A percentile compares a stretch with the other conserved stretches of the same genome.
Conservation (phyloP, 805 yeast genomes). For the Candida maris region DNA sequence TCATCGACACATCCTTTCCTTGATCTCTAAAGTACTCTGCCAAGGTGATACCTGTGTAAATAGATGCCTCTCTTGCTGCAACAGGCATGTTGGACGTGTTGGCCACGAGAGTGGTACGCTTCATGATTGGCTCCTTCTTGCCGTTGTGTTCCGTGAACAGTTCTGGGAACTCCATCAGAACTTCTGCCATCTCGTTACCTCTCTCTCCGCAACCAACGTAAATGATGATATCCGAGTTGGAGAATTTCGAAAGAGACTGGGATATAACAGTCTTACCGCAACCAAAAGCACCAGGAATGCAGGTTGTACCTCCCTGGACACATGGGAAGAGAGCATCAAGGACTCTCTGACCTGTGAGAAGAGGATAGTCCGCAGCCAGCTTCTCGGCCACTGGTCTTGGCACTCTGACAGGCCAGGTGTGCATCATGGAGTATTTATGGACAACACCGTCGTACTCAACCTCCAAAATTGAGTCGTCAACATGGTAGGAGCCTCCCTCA, state of each 20-base stretch:
- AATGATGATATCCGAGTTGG: constrained; percentile 94
- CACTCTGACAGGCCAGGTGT: constrained; percentile 99
- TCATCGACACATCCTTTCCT: constrained; percentile 98
- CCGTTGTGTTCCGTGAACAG: constrained; percentile 87
- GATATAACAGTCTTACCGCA: constrained; percentile 98
- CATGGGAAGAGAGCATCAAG: constrained; percentile 96
- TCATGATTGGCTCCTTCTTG: constrained; percentile 97
- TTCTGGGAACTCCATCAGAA: constrained; percentile 99
- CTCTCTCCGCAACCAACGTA: constrained; percentile 67
- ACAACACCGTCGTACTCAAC: constrained; percentile 91
- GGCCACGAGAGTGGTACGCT: constrained; percentile 98
- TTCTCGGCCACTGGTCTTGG: constrained; percentile 98
- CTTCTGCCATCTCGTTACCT: constrained; percentile 99
- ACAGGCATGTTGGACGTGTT: constrained; percentile 99
- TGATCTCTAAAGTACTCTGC: constrained; percentile 99
- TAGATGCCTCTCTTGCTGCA: constrained; percentile 99
- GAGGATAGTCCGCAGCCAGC: constrained; percentile 88
- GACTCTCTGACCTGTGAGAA: constrained; percentile 98
- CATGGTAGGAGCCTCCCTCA: constrained; percentile 83
- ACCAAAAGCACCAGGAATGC: constrained; percentile 99
- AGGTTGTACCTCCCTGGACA: constrained; percentile 99
- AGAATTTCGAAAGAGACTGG: constrained; percentile 93
- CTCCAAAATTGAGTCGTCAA: constrained; percentile 86
- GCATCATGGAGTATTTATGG: constrained; percentile 85
- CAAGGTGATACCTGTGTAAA: constrained; percentile 96